Evolutionary conservation across 495 filamentous ascomycete genomes (phyloP).

Genomic region (Haplographium delicatum): DNA sequence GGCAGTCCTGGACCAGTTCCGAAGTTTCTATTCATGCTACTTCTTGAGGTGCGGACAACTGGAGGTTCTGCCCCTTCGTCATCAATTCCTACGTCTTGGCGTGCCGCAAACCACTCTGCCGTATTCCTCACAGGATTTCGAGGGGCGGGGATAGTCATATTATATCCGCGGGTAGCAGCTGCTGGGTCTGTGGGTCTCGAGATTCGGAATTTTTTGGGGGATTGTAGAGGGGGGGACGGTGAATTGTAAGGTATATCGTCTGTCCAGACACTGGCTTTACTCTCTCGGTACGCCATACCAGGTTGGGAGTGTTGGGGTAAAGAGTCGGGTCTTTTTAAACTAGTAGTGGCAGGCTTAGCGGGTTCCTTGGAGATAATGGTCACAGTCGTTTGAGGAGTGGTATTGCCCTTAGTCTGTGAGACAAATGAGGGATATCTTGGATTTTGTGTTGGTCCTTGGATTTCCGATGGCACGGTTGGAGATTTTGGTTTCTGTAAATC

Average conservation of each 20-base stretch:
- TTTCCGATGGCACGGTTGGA: neutral
- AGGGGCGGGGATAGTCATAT: slow-evolving; percentile 15
- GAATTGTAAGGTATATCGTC: slow-evolving; percentile 14
- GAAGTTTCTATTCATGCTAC: neutral
- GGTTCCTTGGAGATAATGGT: neutral
- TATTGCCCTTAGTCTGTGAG: no score
- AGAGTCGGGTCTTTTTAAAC: neutral
- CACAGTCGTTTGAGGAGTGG: neutral
- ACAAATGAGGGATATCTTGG: neutral
- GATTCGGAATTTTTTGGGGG: neutral
- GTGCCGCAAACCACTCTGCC: slow-evolving; percentile 21
- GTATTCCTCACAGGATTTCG: slow-evolving; percentile 12
- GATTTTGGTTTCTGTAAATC: neutral
- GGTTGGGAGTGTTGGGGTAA: neutral
- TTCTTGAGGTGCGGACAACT: neutral
- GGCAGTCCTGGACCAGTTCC: slow-evolving; percentile 1
- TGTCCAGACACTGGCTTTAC: slow-evolving; percentile 23
- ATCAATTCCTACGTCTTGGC: neutral
- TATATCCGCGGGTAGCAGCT: neutral
- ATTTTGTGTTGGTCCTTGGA: neutral
- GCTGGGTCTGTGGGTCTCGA: neutral
- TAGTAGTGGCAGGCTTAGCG: neutral
- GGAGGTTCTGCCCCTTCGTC: neutral
- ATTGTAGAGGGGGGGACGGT: slow-evolving; percentile 3
- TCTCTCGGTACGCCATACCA: slow-evolving; percentile 9